Conservation (phyloP, 176 grass and related monocot genomes). For the Carex myosuroides region DNA sequence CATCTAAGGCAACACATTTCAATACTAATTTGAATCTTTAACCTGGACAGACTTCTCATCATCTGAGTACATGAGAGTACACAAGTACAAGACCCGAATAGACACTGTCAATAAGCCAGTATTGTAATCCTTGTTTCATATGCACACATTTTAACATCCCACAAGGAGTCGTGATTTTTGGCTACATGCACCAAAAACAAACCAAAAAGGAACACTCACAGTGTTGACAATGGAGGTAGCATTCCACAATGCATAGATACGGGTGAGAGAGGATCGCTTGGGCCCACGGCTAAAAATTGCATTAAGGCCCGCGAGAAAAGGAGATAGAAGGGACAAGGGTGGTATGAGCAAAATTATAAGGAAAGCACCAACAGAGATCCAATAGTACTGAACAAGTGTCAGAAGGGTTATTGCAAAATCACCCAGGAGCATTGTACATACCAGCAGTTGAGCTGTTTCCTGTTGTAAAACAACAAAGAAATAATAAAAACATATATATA, state of each 20-base stretch:
- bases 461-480: constrained; percentile 55
- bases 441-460: constrained; percentile 73
- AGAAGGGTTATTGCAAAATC: constrained; percentile 85
- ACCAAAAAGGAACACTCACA: constrained; percentile 42
- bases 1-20: constrained; percentile 9
- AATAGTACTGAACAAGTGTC: constrained; percentile 91
- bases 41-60: background rate
- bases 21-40: background rate
- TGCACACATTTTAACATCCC: background rate
- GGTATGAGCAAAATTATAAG: constrained; percentile 79
- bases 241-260: constrained; percentile 96
- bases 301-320: constrained; percentile 92
- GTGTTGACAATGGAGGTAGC: constrained; percentile 79
- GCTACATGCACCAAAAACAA: background rate
- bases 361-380: constrained; percentile 90
- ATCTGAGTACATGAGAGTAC: background rate
- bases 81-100: background rate
- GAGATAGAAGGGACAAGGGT: constrained; percentile 78
- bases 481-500: background rate
- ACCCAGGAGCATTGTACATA: constrained; percentile 80
- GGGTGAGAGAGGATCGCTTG: constrained; percentile 84
- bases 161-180: background rate
- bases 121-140: background rate
- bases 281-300: constrained; percentile 91
- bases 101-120: background rate